Conservation (phyloP, 2,329 filamentous ascomycete species). For the Coniochaeta hoffmannii region DNA sequence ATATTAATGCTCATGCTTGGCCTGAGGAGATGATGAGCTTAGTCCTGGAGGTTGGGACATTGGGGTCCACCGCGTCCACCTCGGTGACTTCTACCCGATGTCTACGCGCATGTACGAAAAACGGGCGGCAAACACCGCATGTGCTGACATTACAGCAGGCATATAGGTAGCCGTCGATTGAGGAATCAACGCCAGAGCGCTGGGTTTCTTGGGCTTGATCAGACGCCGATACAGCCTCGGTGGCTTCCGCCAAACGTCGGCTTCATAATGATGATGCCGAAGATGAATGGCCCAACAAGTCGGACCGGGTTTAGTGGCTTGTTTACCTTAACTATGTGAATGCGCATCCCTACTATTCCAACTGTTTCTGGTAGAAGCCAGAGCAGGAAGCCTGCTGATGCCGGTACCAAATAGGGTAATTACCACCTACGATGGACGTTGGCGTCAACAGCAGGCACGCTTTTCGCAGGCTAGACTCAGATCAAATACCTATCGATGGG, state of each 20-base stretch:
- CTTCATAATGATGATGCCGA: constrained; percentile 48
- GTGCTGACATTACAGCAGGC: too few species aligned
- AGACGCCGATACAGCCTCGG: constrained; percentile 15
- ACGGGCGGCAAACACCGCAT: constrained; percentile 18
- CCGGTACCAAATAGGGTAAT: not conserved
- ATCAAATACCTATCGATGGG: too few species aligned
- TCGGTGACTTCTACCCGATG: constrained; percentile 7
- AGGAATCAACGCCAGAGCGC: constrained; percentile 7
- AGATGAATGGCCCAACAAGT: constrained; percentile 39
- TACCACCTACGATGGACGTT: not conserved
- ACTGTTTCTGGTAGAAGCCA: constrained; percentile 13
- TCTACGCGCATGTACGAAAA: constrained; percentile 9
- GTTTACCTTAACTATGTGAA: constrained; percentile 1
- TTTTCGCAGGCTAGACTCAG: too few species aligned
- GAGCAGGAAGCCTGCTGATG: not conserved
- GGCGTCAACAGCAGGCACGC: too few species aligned
- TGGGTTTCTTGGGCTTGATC: constrained; percentile 15
- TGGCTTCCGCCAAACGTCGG: constrained; percentile 13
- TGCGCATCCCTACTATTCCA: constrained; percentile 4
- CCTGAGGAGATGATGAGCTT: constrained; percentile 13
- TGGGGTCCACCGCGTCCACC: constrained; percentile 3
- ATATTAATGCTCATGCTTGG: constrained; percentile 7
- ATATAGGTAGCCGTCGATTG: constrained; percentile 1
- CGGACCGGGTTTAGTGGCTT: constrained; percentile 26
- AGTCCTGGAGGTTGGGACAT: constrained; percentile 10